Evolutionary conservation across 371 early-diverging fungal genomes (phyloP), one percentile per base, ranked within the genome.

Genomic region (Lichtheimia hyalospora): DNA sequence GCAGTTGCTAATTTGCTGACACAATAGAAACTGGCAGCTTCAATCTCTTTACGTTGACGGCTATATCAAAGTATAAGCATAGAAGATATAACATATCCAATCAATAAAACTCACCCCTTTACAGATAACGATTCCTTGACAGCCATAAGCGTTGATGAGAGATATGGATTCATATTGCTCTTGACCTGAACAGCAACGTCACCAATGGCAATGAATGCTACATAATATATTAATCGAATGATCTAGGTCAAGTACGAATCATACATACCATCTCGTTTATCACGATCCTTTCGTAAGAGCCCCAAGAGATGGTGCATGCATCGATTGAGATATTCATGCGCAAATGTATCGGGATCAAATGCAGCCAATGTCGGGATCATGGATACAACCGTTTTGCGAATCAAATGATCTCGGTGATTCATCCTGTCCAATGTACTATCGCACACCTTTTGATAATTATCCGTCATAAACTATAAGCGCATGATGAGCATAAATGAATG

Each of bases 1-100:
- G 97, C 94, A 3, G 76, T 80, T 3, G 97, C 95, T 44, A 97
- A 80, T 86, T 89, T 90, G 41, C 91, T 87, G 54, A 96, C 89
- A 63, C 96, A 96, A 60, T 87, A 76, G 64, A 95, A 94, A 1
- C 91, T 81, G 5, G 92, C 84, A 3, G 86, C 76, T 60, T 93
- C 94, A 0, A 81, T 73, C 18, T 81, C 83, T 41, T 83, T 80
- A 25, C 86, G 74, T 18, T 81, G 81, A 21, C 87, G 85, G 25
- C 82, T 80, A 68, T 13, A 21, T 18, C 10, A 6, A 8, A 25
- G 34, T 34, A 34, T 34, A 2, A 34, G 10, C 10, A 34, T 34
- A 25, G 3, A 25, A 8, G 2, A 34, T 34, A 34, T 10, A 46
- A n/a, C 40, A 15, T 41, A 2, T 21, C 12, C 10, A 18, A 20